Base-by-base conservation (phyloP, 192 early-diverging fungal genomes). In the Coemansia sp. region DNA sequence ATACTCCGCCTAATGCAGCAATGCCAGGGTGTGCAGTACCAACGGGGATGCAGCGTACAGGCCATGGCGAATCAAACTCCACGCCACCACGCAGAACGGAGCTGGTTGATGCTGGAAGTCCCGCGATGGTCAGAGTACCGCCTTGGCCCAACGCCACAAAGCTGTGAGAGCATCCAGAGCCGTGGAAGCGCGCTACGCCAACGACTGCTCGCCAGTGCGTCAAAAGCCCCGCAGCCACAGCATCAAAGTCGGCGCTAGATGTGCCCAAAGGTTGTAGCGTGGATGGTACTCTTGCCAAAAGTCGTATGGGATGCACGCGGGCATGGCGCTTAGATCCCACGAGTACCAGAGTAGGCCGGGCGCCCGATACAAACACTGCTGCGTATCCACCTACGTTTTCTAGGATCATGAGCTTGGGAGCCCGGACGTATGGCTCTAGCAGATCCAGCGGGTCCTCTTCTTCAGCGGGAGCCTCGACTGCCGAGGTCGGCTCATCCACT, bases 1-100 rank as follows among this genome's bases (percentile, higher is more conserved):
- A 80, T 29, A 98, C 84, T 29, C 92, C 89, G 66, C 93, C 90
- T 58, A 79, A 73, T 14, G 81, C 64, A 48, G 68, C 63, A 9
- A 84, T 36, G 17, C 81, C 81, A 25, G 63, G 42, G 44, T 78
- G 75, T 19, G 63, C 63, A 1, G 80, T 82, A 67, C 84, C 79
- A 0, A 78, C 73, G 0, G 76, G 74, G 9, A 82, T 70, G 44
- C 68, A 67, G 36, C 79, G 76, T 51, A 78, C 68, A 0, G 84
- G 84, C 84, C 84, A 85, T 14, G 79, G 55, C 19, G 77, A 60
- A 58, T 82, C 77, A 63, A 74, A 82, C 60, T 84, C 73, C n/a
- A 78, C 23, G 44, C 74, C 73, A 36, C 73, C 76, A 9, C 75
- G 75, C 42, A 70, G 59, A 1, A 70, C 31, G 19, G 44, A 67